These are phyloP conservation scores for Davidsoniella eucalypti DNA, from an alignment of 2,329 filamentous ascomycete genomes.

Conservation along the genomic window DNA sequence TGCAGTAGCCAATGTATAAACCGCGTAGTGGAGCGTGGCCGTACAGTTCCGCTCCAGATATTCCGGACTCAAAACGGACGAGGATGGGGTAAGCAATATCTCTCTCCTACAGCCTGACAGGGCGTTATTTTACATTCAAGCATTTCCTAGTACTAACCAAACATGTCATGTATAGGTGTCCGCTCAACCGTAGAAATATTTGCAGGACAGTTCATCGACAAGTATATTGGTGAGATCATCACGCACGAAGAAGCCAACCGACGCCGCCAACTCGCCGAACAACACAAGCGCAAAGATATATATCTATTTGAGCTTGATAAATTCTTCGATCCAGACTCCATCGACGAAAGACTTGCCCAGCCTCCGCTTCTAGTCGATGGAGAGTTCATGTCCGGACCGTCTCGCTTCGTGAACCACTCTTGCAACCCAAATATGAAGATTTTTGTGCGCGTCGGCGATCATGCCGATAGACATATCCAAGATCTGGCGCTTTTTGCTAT, in stretches of 20 bases:
- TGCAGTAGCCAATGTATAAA: slow-evolving; percentile 54
- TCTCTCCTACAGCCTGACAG: not conserved
- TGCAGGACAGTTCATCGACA: slow-evolving; percentile 63
- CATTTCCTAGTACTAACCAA: not conserved
- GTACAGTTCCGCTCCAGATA: slow-evolving; percentile 55
- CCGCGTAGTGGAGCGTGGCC: slow-evolving; percentile 58
- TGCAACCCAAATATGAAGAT: slow-evolving; percentile 67
- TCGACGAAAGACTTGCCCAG: slow-evolving; percentile 38
- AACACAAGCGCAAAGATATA: slow-evolving; percentile 50
- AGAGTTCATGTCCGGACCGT: slow-evolving; percentile 61
- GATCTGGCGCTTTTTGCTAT: slow-evolving; percentile 63
- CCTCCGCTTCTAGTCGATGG: slow-evolving; percentile 49
- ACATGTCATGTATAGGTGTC: slow-evolving; percentile 31
- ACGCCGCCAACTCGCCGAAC: slow-evolving; percentile 39
- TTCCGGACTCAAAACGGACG: slow-evolving; percentile 51
- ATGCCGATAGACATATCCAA: slow-evolving; percentile 57
- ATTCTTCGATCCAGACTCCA: slow-evolving; percentile 43
- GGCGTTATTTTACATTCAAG: not conserved
- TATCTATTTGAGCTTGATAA: slow-evolving; percentile 76
- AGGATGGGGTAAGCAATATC: slow-evolving; percentile 49
- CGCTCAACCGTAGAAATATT: slow-evolving; percentile 46
- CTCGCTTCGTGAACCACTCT: slow-evolving; percentile 69
- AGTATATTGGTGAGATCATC: slow-evolving; percentile 59
- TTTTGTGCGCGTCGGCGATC: slow-evolving; percentile 64
- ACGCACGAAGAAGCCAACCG: slow-evolving; percentile 45